phyloP scores from a whole-genome alignment of 371 early-diverging fungal species.

The Rhizopus stolonifer region DNA sequence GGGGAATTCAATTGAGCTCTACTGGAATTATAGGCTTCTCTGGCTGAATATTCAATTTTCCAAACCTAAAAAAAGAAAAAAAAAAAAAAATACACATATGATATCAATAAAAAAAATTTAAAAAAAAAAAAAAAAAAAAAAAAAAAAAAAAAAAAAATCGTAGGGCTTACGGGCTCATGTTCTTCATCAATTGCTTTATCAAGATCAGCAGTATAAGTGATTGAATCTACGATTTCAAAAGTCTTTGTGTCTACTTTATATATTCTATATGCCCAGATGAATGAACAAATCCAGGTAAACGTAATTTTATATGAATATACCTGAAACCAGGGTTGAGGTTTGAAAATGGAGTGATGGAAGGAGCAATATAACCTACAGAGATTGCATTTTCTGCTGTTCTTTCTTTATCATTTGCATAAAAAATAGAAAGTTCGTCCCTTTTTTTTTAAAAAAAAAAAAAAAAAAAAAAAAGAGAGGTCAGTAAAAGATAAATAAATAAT shows the following conservation, averaged over 20 bases:
- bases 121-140: too few relatives aligned
- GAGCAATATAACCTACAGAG: conserved; percentile 52
- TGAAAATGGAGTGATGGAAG: conserved; percentile 54
- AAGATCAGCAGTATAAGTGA: conserved; percentile 56
- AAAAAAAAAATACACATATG: too few relatives aligned
- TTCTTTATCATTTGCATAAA: conserved; percentile 34
- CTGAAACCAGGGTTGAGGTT: conserved; percentile 59
- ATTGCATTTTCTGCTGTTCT: conserved; percentile 48
- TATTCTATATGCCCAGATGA: conserved; percentile 19
- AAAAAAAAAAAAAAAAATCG: too few relatives aligned
- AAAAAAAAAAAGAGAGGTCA: background rate
- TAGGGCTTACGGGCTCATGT: conserved; percentile 40
- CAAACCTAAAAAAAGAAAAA: conserved; percentile 51
- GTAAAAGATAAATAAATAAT: background rate
- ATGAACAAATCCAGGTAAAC: too few relatives aligned
- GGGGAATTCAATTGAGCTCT: conserved; percentile 24
- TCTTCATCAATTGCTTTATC: conserved; percentile 43
- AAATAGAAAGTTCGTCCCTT: conserved; percentile 57
- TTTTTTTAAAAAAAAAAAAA: too few relatives aligned
- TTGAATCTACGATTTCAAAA: conserved; percentile 59
- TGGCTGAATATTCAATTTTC: conserved; percentile 62
- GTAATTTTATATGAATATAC: conserved; percentile 19
- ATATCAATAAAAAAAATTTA: too few relatives aligned
- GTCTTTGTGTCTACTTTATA: conserved; percentile 55
- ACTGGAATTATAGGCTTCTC: conserved; percentile 40